These are phyloP conservation scores for Candolleomyces aberdarensis DNA, from an alignment of 768 basidiomycete genomes.

Conservation along the genomic window DNA sequence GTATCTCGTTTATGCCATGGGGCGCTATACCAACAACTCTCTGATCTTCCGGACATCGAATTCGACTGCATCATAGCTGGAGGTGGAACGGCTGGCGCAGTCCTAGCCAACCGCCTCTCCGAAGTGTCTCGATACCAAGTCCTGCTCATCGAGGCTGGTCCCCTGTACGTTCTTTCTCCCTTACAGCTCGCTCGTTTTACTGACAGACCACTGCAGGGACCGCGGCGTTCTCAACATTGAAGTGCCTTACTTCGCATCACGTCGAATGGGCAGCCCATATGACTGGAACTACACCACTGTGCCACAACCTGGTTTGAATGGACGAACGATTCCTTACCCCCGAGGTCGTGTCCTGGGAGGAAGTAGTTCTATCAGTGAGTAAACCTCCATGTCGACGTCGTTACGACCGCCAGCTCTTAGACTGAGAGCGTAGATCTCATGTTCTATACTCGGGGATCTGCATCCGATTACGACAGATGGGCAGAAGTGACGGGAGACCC, in stretches of 20 bases:
- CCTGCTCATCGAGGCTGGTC: conserved; percentile 12
- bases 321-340: conserved; percentile 16
- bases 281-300: conserved; percentile 31
- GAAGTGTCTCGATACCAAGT: conserved; percentile 12
- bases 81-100: conserved; percentile 26
- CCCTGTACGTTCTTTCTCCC: conserved; percentile 7
- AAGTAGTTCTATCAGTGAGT: conserved; percentile 25
- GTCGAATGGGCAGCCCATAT: conserved; percentile 14
- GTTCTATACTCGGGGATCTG: conserved; percentile 29
- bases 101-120: conserved; percentile 26
- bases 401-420: too few relatives aligned
- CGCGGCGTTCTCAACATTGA: conserved; percentile 16
- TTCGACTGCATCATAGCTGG: conserved; percentile 5
- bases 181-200: background rate
- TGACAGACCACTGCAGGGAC: background rate
- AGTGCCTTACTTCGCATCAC: conserved; percentile 19
- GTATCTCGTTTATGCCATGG: too few relatives aligned
- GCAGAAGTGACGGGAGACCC: conserved; percentile 28
- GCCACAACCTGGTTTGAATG: conserved; percentile 18
- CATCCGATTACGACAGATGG: conserved; percentile 24
- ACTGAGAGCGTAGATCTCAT: conserved; percentile 22
- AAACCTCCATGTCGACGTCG: too few relatives aligned
- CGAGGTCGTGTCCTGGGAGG: conserved; percentile 29
- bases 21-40: background rate
- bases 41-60: background rate